Base-by-base conservation (phyloP, 2,329 filamentous ascomycete genomes). In the Xylogone sp. region DNA sequence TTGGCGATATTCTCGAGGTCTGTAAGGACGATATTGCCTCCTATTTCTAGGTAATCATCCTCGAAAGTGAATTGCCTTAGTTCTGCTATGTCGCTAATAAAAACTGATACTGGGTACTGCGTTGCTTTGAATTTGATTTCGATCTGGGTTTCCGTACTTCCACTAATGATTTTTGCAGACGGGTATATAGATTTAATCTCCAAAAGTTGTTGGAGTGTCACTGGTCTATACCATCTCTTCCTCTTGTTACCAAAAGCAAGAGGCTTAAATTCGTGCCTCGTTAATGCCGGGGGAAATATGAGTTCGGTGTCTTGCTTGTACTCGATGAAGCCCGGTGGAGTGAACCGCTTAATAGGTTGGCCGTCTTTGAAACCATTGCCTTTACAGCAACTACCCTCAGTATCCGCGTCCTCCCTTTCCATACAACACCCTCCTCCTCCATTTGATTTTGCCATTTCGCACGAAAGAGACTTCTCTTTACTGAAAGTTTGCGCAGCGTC, bases 51-150 rank as follows among this genome's bases (percentile, higher is more conserved):
- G 59, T 90, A 78, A 53, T 95, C 84, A 3, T 93, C 85, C 42
- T 87, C 78, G 66, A 97, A 86, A 3, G 75, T 77, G 65, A 90
- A 97, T 59, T 92, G 87, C 12, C 90, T 79, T 52, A 99, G 73
- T 70, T 97, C 94, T 1, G 89, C 75, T 53, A 99, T 96, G 63
- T 99, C 94, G 10, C 93, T 92, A 10, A 97, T 88, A 59, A 87
- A 97, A 0, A 99, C 88, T 0, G 92, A 97, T 1, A 89, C 84
- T 3, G 87, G 86, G 66, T 97, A 97, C 61, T 91, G 82, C 76
- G 96, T 82, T 1, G 87, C 91, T 73, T 97, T 97, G 80, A 99
- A 97, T 71, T 96, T 97, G 72, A 95, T 88, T 71, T 99, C 94
- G 54, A 99, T 97, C 70, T 97, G 94, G 0, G 93, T 97, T 69